A percentile compares a stretch with the other conserved stretches of the same genome.
Conservation (phyloP, 768 basidiomycete genomes). For the Erythrobasidium yunnanense region DNA sequence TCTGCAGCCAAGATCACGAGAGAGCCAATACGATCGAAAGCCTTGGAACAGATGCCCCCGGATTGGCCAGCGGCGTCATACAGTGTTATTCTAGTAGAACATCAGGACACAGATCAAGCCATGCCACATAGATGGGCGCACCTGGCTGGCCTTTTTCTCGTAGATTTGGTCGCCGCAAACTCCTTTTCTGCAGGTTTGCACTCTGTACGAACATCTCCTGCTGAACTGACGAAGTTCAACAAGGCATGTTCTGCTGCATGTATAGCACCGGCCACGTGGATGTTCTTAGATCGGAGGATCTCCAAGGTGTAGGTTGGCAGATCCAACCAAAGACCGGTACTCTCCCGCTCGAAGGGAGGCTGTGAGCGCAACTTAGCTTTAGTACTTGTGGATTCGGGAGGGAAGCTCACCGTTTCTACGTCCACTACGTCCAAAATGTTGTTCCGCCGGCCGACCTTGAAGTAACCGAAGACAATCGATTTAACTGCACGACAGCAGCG, state of each 20-base stretch:
- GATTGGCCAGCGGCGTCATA: constrained; percentile 61
- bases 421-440: constrained; percentile 65
- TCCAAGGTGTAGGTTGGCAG: constrained; percentile 51
- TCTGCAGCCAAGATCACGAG: constrained; percentile 54
- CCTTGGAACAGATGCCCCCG: constrained; percentile 64
- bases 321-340: constrained; percentile 71
- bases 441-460: constrained; percentile 57
- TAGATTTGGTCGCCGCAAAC: constrained; percentile 31
- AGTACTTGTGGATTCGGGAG: too few species aligned
- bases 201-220: constrained; percentile 63
- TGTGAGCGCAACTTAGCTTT: background rate
- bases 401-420: constrained; percentile 51
- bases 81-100: constrained; percentile 57
- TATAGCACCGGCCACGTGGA: constrained; percentile 66
- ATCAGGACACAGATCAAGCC: background rate
- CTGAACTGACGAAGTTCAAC: constrained; percentile 54
- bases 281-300: constrained; percentile 49
- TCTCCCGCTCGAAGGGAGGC: constrained; percentile 62
- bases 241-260: constrained; percentile 77
- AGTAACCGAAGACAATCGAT: constrained; percentile 69
- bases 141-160: constrained; percentile 35
- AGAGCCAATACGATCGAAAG: constrained; percentile 62
- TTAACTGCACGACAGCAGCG: constrained; percentile 43
- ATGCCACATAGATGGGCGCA: background rate
- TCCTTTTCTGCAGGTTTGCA: constrained; percentile 49